Conservation (phyloP, 2,329 filamentous ascomycete genomes). For the Akanthomyces dipterigenus region DNA sequence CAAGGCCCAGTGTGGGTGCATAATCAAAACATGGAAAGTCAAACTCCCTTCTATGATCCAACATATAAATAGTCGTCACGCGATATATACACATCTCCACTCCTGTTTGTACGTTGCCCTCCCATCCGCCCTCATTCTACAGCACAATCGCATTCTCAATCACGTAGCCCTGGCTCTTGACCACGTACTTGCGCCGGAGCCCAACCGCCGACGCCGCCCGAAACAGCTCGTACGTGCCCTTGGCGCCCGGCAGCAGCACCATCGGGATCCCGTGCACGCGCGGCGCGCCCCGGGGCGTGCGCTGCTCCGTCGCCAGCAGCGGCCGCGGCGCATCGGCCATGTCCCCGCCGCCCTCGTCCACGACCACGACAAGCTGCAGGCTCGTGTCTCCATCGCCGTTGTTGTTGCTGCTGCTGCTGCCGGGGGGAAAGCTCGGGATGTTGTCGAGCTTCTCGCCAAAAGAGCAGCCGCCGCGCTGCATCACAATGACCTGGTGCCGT, state of each 20-base stretch:
- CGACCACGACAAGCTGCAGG: constrained; percentile 75
- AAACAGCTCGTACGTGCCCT: constrained; percentile 54
- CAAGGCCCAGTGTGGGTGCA: too few relatives aligned
- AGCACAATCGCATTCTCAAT: constrained; percentile 72
- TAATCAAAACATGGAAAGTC: too few relatives aligned
- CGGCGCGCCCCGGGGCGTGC: constrained; percentile 60
- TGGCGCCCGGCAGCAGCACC: constrained; percentile 72
- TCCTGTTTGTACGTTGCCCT: too few relatives aligned
- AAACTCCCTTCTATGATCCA: too few relatives aligned
- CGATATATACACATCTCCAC: too few relatives aligned
- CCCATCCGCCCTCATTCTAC: constrained; percentile 13
- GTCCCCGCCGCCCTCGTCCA: constrained; percentile 46
- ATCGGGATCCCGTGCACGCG: constrained; percentile 70
- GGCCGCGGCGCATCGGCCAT: constrained; percentile 46
- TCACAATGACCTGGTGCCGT: constrained; percentile 69
- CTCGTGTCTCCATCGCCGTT: neutral
- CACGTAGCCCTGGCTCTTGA: constrained; percentile 71
- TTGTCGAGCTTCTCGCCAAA: constrained; percentile 79
- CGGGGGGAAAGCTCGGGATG: constrained; percentile 64
- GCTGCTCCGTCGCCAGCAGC: constrained; percentile 67
- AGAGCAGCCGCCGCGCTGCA: constrained; percentile 75
- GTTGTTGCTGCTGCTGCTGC: too few relatives aligned
- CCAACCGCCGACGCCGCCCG: constrained; percentile 60
- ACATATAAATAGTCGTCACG: too few relatives aligned
- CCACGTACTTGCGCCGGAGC: constrained; percentile 68